Percentiles rank a stretch among this genome's conserved stretches.
These are phyloP conservation scores for Kodamaea suecica DNA, from an alignment of 1,139 yeast species.

Conservation along the genomic window DNA sequence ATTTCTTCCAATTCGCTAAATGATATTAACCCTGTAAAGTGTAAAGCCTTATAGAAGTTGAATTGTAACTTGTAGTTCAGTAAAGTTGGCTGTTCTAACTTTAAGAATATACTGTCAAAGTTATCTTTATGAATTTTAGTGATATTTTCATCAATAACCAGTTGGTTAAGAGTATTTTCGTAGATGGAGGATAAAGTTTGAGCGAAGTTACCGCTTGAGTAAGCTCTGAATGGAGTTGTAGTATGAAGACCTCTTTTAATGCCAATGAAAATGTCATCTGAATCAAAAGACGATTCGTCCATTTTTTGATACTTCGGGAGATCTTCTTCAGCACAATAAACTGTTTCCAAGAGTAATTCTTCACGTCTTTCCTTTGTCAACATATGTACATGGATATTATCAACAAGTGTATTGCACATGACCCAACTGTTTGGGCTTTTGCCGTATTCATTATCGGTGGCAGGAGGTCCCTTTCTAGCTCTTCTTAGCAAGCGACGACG, in stretches of 20 bases:
- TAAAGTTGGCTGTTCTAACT: background rate
- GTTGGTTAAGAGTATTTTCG: background rate
- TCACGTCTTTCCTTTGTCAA: slow-evolving; percentile 66
- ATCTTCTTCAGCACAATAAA: slow-evolving; percentile 57
- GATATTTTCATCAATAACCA: background rate
- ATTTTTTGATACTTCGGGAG: slow-evolving; percentile 23
- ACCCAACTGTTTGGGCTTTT: slow-evolving; percentile 71
- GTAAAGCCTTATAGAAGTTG: slow-evolving; percentile 37
- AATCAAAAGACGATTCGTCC: slow-evolving; percentile 13
- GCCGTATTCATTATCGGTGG: slow-evolving; percentile 58
- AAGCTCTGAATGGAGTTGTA: slow-evolving; percentile 15
- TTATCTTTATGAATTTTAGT: background rate
- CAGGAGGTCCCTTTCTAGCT: slow-evolving; percentile 52
- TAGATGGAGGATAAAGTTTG: slow-evolving; percentile 1
- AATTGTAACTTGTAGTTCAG: slow-evolving; percentile 30
- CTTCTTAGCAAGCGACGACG: slow-evolving; percentile 61
- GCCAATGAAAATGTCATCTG: slow-evolving; percentile 51
- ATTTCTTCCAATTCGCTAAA: slow-evolving; percentile 23
- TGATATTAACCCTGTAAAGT: slow-evolving; percentile 32
- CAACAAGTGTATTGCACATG: slow-evolving; percentile 64
- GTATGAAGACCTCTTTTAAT: slow-evolving; percentile 43
- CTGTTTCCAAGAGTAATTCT: slow-evolving; percentile 64
- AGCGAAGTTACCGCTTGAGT: background rate
- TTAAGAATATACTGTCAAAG: slow-evolving; percentile 2
- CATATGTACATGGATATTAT: slow-evolving; percentile 66